Conservation (phyloP, 345 rosid species). For the Ceriops decandra region DNA sequence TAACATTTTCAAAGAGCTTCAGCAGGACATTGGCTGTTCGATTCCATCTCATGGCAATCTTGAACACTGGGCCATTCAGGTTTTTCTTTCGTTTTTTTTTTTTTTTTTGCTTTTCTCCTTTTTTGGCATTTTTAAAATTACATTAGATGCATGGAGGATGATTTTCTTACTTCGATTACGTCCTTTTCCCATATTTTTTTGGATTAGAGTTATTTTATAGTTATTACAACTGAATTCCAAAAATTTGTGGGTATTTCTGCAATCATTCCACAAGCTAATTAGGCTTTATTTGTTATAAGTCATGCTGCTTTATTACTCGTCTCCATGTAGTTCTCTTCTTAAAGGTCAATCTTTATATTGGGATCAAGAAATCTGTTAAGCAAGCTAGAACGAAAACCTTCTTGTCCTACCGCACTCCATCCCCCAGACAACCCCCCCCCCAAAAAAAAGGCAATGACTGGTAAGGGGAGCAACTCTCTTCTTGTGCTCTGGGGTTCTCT, state of each 20-base stretch:
- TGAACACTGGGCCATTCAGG: slow-evolving; percentile 88
- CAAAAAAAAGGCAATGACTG: too few species aligned
- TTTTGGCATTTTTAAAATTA: neutral
- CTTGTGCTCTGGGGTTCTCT: neutral
- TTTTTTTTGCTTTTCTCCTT: neutral
- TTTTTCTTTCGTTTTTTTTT: slow-evolving; percentile 3
- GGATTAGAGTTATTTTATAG: too few species aligned
- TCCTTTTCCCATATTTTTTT: too few species aligned
- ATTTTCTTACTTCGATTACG: too few species aligned
- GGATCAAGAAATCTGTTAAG: neutral
- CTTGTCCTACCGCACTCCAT: too few species aligned
- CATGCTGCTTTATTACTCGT: neutral
- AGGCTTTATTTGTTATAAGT: neutral
- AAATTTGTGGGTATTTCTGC: too few species aligned
- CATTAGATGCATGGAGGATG: neutral
- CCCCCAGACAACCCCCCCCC: too few species aligned
- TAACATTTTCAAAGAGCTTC: slow-evolving; percentile 89
- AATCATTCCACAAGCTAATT: neutral
- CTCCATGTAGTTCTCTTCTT: neutral
- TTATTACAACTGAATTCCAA: too few species aligned
- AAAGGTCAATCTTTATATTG: neutral
- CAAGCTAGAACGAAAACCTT: neutral
- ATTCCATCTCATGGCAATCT: slow-evolving; percentile 88
- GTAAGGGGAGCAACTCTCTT: neutral
- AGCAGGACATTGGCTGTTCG: slow-evolving; percentile 77